A percentile compares a stretch with the other conserved stretches of the same genome.
phyloP scores from a whole-genome alignment of 257 asterid genomes.

The Linderniella brevidens region DNA sequence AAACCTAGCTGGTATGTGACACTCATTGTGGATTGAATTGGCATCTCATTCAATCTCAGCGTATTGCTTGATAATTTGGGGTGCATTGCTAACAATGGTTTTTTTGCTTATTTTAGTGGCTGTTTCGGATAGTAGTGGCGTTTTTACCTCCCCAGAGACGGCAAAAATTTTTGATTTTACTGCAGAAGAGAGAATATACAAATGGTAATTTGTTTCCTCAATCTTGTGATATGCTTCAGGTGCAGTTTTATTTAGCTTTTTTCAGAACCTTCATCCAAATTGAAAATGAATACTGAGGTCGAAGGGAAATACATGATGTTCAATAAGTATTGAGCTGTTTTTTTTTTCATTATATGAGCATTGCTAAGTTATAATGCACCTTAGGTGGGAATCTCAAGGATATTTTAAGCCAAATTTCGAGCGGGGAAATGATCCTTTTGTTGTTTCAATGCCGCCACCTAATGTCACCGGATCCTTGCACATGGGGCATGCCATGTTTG shows the following conservation, averaged over 20 bases:
- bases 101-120: slow-evolving; percentile 13
- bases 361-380: slow-evolving; percentile 11
- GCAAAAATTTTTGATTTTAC: slow-evolving; percentile 79
- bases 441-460: slow-evolving; percentile 94
- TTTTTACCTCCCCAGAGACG: slow-evolving; percentile 67
- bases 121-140: slow-evolving; percentile 38
- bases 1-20: too few species aligned
- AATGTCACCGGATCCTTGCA: slow-evolving; percentile 97
- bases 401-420: slow-evolving; percentile 75
- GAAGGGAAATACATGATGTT: background rate
- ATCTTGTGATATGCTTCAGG: slow-evolving; percentile 3
- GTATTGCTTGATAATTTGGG: too few species aligned
- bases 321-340: background rate
- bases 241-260: too few species aligned
- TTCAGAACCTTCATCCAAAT: background rate
- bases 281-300: too few species aligned
- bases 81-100: slow-evolving; percentile 2
- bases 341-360: background rate
- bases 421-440: slow-evolving; percentile 62
- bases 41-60: too few species aligned
- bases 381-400: slow-evolving; percentile 99
- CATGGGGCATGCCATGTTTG: slow-evolving; percentile 99
- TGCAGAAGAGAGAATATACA: slow-evolving; percentile 77
- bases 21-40: too few species aligned
- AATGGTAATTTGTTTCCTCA: slow-evolving; percentile 36